phyloP scores from a whole-genome alignment of 805 yeast genomes.

The Ogataea nonfermentans region DNA sequence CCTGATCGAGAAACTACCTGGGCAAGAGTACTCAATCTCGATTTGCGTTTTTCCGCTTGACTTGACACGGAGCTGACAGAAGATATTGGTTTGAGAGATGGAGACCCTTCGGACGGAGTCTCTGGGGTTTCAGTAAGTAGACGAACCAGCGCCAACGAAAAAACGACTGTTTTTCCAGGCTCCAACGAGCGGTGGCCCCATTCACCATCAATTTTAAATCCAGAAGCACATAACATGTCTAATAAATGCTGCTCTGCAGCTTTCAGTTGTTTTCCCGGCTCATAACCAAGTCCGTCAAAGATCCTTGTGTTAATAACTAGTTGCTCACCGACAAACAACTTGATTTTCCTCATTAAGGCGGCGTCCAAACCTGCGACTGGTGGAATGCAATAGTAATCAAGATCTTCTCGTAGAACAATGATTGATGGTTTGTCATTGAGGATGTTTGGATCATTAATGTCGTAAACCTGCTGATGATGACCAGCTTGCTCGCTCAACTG shows the following conservation, averaged over 20 bases:
- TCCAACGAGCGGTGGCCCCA: slow-evolving; percentile 95
- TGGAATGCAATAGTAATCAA: slow-evolving; percentile 90
- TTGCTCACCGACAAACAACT: slow-evolving; percentile 68
- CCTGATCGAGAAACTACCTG: slow-evolving; percentile 48
- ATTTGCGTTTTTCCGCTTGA: slow-evolving; percentile 39
- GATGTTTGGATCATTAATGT: slow-evolving; percentile 53
- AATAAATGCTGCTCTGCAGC: slow-evolving; percentile 93
- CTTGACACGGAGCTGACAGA: slow-evolving; percentile 23
- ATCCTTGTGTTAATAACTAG: slow-evolving; percentile 57
- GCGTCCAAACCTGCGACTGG: slow-evolving; percentile 54
- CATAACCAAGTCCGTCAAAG: slow-evolving; percentile 77
- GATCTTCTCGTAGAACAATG: slow-evolving; percentile 88
- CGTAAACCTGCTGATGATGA: slow-evolving; percentile 28
- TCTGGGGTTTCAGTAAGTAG: slow-evolving; percentile 35
- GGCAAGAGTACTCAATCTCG: slow-evolving; percentile 62
- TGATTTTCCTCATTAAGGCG: slow-evolving; percentile 65
- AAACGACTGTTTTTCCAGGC: slow-evolving; percentile 82
- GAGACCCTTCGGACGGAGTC: slow-evolving; percentile 23
- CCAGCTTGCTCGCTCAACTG: slow-evolving; percentile 38
- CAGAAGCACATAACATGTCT: slow-evolving; percentile 93
- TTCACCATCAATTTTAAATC: slow-evolving; percentile 58
- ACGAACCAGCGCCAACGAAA: slow-evolving; percentile 74
- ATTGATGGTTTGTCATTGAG: slow-evolving; percentile 82
- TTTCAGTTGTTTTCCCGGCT: slow-evolving; percentile 54
- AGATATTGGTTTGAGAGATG: slow-evolving; percentile 34